phyloP scores from a whole-genome alignment of 768 basidiomycete genomes.

The Amanita exitialis region DNA sequence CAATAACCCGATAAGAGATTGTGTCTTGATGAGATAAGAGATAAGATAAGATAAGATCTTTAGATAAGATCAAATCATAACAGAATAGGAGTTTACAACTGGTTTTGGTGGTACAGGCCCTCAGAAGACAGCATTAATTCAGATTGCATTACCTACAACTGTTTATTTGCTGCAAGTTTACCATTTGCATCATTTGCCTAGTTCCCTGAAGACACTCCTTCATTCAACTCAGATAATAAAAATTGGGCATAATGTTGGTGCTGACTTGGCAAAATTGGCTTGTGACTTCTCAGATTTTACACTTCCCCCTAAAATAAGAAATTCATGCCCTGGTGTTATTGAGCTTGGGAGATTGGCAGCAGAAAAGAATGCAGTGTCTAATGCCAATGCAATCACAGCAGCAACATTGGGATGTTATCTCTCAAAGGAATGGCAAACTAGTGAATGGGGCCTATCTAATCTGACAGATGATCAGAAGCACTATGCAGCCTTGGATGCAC shows the following conservation, averaged over 20 bases:
- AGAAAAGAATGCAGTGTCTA: slow-evolving; percentile 9
- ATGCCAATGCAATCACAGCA: slow-evolving; percentile 8
- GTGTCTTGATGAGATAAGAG: no score
- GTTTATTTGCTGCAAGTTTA: slow-evolving; percentile 5
- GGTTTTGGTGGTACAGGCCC: slow-evolving; percentile 2
- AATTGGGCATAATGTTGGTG: slow-evolving; percentile 10
- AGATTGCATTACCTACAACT: slow-evolving; percentile 5
- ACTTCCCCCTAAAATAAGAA: background rate
- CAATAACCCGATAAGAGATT: no score
- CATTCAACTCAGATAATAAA: slow-evolving; percentile 8
- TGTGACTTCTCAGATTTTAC: slow-evolving; percentile 10
- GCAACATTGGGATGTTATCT: slow-evolving; percentile 3
- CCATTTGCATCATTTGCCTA: slow-evolving; percentile 4
- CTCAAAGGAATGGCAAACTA: slow-evolving; percentile 4
- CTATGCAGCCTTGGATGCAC: slow-evolving; percentile 12
- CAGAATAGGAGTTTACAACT: slow-evolving; percentile 11
- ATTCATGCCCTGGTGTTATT: slow-evolving; percentile 2
- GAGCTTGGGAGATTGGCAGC: slow-evolving; percentile 9
- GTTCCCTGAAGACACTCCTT: slow-evolving; percentile 6
- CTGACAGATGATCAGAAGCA: slow-evolving; percentile 4
- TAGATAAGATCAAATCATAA: no score
- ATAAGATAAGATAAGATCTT: no score
- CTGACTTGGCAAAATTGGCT: slow-evolving; percentile 10
- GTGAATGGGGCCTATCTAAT: slow-evolving; percentile 2
- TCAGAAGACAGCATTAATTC: slow-evolving; percentile 10